A percentile compares a stretch with the other conserved stretches of the same genome.
Conservation (phyloP, 2,329 filamentous ascomycete genomes). For the Beauveria asiatica region DNA sequence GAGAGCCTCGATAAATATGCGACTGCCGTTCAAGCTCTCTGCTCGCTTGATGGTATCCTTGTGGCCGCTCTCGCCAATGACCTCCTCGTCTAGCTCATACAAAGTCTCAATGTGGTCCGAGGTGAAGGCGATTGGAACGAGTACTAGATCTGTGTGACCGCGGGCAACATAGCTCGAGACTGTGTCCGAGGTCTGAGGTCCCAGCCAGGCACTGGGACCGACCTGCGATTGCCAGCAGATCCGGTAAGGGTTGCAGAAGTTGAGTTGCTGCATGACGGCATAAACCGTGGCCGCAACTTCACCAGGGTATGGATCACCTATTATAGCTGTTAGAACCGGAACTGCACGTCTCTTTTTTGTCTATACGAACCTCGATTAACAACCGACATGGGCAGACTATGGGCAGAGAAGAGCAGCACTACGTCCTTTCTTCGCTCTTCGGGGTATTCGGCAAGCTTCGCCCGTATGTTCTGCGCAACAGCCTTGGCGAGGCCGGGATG, state of each 20-base stretch:
- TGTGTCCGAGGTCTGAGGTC: constrained; percentile 82
- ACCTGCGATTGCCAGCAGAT: constrained; percentile 98
- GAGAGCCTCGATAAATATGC: constrained; percentile 81
- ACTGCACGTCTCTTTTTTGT: not conserved
- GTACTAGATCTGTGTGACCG: constrained; percentile 80
- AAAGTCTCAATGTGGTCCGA: constrained; percentile 99
- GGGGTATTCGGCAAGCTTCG: constrained; percentile 74
- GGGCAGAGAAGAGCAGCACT: constrained; percentile 86
- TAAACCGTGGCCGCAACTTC: constrained; percentile 95
- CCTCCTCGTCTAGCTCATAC: constrained; percentile 87
- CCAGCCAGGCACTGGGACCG: constrained; percentile 89
- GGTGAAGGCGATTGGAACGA: constrained; percentile 95
- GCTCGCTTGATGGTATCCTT: constrained; percentile 77
- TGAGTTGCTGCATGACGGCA: constrained; percentile 88
- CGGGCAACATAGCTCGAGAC: constrained; percentile 85
- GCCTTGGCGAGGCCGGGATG: constrained; percentile 85
- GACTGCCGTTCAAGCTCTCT: constrained; percentile 85
- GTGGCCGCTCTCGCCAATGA: constrained; percentile 79
- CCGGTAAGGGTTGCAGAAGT: constrained; percentile 83
- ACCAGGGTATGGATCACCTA: constrained; percentile 86
- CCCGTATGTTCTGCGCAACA: constrained; percentile 87
- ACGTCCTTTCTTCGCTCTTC: constrained; percentile 70
- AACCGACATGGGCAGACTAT: constrained; percentile 93
- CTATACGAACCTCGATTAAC: constrained; percentile 68
- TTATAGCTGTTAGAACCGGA: constrained; percentile 19